Percentiles rank a stretch among this genome's conserved stretches.
These are phyloP conservation scores for Lunasporangiospora selenospora DNA, from an alignment of 192 early-diverging fungal species.

Conservation along the genomic window DNA sequence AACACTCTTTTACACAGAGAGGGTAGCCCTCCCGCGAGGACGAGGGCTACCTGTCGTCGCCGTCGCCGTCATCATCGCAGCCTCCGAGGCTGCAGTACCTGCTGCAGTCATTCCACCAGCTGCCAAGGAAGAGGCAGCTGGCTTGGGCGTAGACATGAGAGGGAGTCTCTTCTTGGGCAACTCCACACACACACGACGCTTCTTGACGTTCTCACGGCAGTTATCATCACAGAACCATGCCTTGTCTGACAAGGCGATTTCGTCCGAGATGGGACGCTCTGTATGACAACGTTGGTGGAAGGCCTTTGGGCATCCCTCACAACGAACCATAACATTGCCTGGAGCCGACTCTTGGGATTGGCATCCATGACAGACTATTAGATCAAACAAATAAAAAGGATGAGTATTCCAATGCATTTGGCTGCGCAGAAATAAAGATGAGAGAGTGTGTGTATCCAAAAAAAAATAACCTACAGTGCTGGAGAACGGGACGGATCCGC, in stretches of 20 bases:
- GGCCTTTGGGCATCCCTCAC: conserved; percentile 85
- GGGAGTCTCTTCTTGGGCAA: conserved; percentile 66
- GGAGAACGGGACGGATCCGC: conserved; percentile 85
- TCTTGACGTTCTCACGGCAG: conserved; percentile 63
- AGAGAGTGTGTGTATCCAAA: neutral
- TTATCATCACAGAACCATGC: conserved; percentile 68
- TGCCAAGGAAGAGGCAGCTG: neutral
- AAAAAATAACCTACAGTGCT: conserved; percentile 67
- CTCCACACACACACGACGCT: conserved; percentile 65
- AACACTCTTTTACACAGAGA: conserved; percentile 10
- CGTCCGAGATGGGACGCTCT: conserved; percentile 47
- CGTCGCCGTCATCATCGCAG: no score
- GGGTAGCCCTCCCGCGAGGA: conserved; percentile 24
- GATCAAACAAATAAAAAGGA: neutral
- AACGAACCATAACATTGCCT: conserved; percentile 73
- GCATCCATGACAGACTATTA: conserved; percentile 71
- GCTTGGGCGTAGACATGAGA: conserved; percentile 67
- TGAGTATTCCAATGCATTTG: no score
- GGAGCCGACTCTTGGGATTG: conserved; percentile 68
- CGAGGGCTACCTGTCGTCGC: conserved; percentile 8
- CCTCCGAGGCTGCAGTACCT: conserved; percentile 36
- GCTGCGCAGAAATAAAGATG: neutral
- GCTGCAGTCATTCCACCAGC: conserved; percentile 17
- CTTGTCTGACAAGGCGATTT: conserved; percentile 53
- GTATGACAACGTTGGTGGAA: conserved; percentile 78